phyloP scores from a whole-genome alignment of 768 basidiomycete genomes.

The Trametes maxima region DNA sequence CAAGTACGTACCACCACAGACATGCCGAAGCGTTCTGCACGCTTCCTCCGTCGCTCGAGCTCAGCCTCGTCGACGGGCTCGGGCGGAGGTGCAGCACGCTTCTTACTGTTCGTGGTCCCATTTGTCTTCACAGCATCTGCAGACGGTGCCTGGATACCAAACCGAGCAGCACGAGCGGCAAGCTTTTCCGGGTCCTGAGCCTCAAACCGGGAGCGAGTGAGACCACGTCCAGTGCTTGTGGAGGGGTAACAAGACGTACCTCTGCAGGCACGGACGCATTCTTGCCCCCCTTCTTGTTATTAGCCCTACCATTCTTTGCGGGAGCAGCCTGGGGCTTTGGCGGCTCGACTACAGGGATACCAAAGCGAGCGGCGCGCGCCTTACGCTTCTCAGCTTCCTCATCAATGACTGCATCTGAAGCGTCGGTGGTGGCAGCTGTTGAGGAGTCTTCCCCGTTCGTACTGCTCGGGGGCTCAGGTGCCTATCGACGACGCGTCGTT shows the following conservation, averaged over 20 bases:
- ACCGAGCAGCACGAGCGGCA: slow-evolving; percentile 56
- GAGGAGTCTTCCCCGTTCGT: not conserved
- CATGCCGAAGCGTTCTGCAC: slow-evolving; percentile 66
- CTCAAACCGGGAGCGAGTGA: not conserved
- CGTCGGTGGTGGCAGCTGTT: not conserved
- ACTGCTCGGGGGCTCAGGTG: not conserved
- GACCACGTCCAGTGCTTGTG: not conserved
- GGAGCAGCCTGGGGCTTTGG: slow-evolving; percentile 34
- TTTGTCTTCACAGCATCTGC: slow-evolving; percentile 6
- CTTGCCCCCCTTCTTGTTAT: slow-evolving; percentile 12
- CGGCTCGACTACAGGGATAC: slow-evolving; percentile 56
- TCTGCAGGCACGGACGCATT: slow-evolving; percentile 10
- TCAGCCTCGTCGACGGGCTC: slow-evolving; percentile 58
- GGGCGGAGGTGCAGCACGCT: slow-evolving; percentile 38
- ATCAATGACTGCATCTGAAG: slow-evolving; percentile 37
- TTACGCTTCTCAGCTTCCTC: slow-evolving; percentile 58
- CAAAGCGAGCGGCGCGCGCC: slow-evolving; percentile 69
- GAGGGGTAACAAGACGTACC: slow-evolving; percentile 10
- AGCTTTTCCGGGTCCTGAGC: slow-evolving; percentile 52
- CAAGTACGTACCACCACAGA: slow-evolving; percentile 14
- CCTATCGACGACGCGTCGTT: not conserved
- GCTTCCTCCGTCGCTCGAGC: slow-evolving; percentile 55
- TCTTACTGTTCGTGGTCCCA: slow-evolving; percentile 26
- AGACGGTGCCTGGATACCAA: slow-evolving; percentile 38
- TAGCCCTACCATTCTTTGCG: slow-evolving; percentile 25